A percentile compares a stretch with the other conserved stretches of the same genome.
Conservation (phyloP, 768 basidiomycete species). For the Exsudoporus frostii region DNA sequence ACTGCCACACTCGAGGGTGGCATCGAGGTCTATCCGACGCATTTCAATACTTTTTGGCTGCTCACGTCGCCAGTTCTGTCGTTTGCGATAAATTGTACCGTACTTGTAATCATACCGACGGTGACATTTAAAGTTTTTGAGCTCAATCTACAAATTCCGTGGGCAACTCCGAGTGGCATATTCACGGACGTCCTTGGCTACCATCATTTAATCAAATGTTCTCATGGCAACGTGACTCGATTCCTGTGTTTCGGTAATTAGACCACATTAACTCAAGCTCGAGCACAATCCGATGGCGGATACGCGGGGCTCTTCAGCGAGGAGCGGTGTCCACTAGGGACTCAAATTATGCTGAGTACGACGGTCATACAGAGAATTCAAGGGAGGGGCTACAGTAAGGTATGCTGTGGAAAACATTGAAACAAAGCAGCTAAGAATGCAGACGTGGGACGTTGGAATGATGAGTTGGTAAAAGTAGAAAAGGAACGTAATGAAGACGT, state of each 20-base stretch:
- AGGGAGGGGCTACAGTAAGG: conserved; percentile 13
- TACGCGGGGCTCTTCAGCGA: not conserved
- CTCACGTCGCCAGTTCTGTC: not conserved
- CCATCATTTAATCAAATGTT: conserved; percentile 12
- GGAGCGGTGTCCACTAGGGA: not conserved
- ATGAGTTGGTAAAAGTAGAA: conserved; percentile 14
- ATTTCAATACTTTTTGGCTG: not conserved
- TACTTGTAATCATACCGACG: too few species aligned
- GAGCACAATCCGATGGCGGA: not conserved
- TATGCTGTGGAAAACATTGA: not conserved
- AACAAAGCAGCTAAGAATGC: not conserved
- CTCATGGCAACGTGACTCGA: conserved; percentile 11
- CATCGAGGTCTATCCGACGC: not conserved
- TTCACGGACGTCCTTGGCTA: conserved; percentile 7
- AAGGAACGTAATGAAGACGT: conserved; percentile 7
- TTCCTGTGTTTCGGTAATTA: conserved; percentile 4
- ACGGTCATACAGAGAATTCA: not conserved
- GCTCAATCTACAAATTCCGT: not conserved
- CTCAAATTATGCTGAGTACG: conserved; percentile 4
- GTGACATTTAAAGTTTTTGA: not conserved
- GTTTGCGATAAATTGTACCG: not conserved
- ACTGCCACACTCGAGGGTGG: not conserved
- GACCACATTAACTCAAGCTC: conserved; percentile 9
- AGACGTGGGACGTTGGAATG: conserved; percentile 8
- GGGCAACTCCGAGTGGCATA: not conserved